phyloP scores from a whole-genome alignment of 768 basidiomycete species.

The Boletales sp. region DNA sequence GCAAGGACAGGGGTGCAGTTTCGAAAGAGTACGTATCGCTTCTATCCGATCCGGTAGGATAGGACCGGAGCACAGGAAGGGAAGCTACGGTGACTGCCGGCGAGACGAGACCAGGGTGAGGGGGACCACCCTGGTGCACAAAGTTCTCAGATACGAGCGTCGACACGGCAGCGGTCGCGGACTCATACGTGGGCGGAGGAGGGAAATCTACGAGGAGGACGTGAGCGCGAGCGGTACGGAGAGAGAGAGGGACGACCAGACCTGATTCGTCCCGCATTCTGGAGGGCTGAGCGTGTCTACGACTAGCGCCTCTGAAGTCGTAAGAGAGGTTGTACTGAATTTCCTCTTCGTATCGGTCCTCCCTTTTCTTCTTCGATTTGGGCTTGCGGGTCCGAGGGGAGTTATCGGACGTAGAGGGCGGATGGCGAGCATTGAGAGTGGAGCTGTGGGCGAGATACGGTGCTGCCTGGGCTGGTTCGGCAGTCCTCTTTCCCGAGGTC shows the following conservation, averaged over 20 bases:
- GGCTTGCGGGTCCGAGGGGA: conserved; percentile 37
- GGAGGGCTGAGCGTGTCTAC: conserved; percentile 23
- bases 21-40: conserved; percentile 22
- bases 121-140: conserved; percentile 28
- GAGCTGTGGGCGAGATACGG: conserved; percentile 59
- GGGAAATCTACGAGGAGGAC: conserved; percentile 51
- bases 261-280: conserved; percentile 31
- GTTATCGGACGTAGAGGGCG: conserved; percentile 50
- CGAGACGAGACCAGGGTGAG: conserved; percentile 23
- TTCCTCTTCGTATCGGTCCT: conserved; percentile 42
- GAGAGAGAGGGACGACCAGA: conserved; percentile 13
- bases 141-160: conserved; percentile 39
- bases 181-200: conserved; percentile 73
- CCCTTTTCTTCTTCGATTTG: conserved; percentile 44
- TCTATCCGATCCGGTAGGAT: conserved; percentile 18
- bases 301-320: conserved; percentile 29
- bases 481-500: conserved; percentile 32
- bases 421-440: conserved; percentile 50
- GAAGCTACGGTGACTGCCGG: conserved; percentile 23
- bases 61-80: conserved; percentile 17
- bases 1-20: conserved; percentile 13
- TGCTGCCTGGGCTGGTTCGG: conserved; percentile 32
- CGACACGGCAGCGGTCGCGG: conserved; percentile 39
- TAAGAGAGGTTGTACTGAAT: conserved; percentile 31
- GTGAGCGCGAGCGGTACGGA: neutral